Evolutionary conservation across 2,329 filamentous ascomycete genomes (phyloP), one percentile per base, ranked within the genome.

Genomic region (Venturia pyrina): DNA sequence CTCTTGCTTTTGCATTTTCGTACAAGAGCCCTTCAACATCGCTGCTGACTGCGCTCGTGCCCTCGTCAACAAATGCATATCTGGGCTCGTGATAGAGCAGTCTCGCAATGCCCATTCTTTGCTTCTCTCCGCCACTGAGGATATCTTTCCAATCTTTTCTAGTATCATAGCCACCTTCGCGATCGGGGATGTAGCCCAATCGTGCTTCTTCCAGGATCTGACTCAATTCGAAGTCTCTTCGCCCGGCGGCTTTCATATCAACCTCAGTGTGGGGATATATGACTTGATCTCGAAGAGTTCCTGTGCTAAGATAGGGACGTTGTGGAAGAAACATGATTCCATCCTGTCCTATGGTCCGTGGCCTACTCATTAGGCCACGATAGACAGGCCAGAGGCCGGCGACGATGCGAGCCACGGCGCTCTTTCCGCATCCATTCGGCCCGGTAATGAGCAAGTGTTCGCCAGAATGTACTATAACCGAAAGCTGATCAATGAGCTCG

Each of bases 261-360:
- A 93, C 81, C 74, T 96, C 93, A 7, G 91, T 93, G 71, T 99
- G 92, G 0, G 95, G 95, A 71, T 99, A 99, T 73, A 98, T 97
- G 72, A 99, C 91, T 78, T 99, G 96, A 72, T 99, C 96, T 34
- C 95, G 89, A 11, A 98, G 82, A 1, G 95, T 98, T 44, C 95
- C 95, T 28, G 93, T 89, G 75, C 88, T 93, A 43, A 98, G 85
- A 72, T 98, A 98, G 0, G 93, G 92, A 19, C 93, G 85, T 75
- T 99, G 95, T 0, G 95, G 95, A 13, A 99, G 83, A 78, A 99
- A 98, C 93, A 99, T 98, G 78, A 99, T 96, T 67, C 95, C 95
- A 69, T 98, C 93, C 68, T 88, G 83, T 48, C 92, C 92, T 53
- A 86, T 85, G 48, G 80, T 83, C 72, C 95, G 91, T 2, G 95